Evolutionary conservation across 1,284 basidiomycete species (phyloP), one percentile per base, ranked within the genome.

Genomic region (Moniliophthora roreri): DNA sequence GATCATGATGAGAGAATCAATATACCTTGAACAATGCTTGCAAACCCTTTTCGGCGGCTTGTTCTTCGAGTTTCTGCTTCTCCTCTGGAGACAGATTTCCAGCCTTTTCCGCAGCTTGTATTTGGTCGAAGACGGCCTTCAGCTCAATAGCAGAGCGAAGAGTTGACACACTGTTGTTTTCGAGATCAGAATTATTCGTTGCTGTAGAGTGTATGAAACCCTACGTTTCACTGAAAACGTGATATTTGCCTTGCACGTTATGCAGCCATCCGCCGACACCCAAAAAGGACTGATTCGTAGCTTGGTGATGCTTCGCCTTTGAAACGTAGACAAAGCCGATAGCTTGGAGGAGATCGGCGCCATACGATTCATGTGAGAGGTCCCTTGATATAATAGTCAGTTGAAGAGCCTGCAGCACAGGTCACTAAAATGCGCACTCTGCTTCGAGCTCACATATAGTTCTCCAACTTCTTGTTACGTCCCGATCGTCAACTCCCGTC

Each of bases 1-100:
- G 16, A 5, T 11, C 32, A 39, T 16, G 47, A 40, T 26, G 41
- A 36, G 18, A 21, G 37, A 5, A 41, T 35, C 8, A 20, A 53
- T 69, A 32, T 47, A 88, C 90, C 79, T 96, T 96, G 84, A 95
- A 96, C 23, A 96, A 73, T 0, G 93, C 93, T 61, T 94, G 88
- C 7, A 96, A 67, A n/a, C 90, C 93, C 70, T 98, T 98, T 74
- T 97, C 93, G 0, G 97, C 95, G 1, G 96, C 96, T 65, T 94
- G 90, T 64, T 99, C 96, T 67, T 99, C 97, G 2, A 99, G 76
- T 61, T 91, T 87, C 64, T 85, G 84, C 73, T 90, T 89, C 67
- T 95, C 90, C 56, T 97, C 96, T 0, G 91, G 85, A 3, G 80
- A 80, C 50, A 98, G 77, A 58, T 82, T 89, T 0, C 96, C 97